These are phyloP conservation scores for Cadophora sp. DNA, from an alignment of 2,329 filamentous ascomycete species.

Conservation along the genomic window DNA sequence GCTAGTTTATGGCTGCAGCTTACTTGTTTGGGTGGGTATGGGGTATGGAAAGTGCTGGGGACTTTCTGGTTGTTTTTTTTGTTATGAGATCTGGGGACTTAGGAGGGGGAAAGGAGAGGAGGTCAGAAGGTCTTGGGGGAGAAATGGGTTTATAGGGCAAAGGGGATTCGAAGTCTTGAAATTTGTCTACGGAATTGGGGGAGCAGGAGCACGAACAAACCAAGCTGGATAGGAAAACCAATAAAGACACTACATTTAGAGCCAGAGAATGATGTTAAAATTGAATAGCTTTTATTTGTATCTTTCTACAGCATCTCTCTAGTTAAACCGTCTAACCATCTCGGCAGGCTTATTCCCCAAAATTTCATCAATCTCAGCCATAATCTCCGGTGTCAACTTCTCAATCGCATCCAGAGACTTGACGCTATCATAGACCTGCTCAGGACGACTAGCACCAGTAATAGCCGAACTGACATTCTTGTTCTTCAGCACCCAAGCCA, in stretches of 20 bases:
- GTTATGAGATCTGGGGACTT: too few species aligned
- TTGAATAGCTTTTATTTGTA: background rate
- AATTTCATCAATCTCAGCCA: constrained; percentile 65
- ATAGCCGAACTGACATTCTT: constrained; percentile 67
- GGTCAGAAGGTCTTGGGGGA: too few species aligned
- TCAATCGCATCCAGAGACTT: constrained; percentile 59
- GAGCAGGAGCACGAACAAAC: too few species aligned
- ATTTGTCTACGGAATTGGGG: too few species aligned
- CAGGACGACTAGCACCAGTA: constrained; percentile 62
- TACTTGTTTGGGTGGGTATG: too few species aligned
- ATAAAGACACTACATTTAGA: background rate
- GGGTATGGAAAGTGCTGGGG: too few species aligned
- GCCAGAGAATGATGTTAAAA: background rate
- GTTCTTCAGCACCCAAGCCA: constrained; percentile 70
- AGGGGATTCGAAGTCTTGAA: too few species aligned
- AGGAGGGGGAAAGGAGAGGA: too few species aligned
- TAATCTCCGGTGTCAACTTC: constrained; percentile 63
- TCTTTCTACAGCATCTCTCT: constrained; percentile 8
- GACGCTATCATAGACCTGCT: constrained; percentile 67
- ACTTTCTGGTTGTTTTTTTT: too few species aligned
- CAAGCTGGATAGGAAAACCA: too few species aligned
- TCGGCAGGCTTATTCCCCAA: constrained; percentile 63
- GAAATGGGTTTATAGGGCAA: too few species aligned
- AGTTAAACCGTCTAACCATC: constrained; percentile 36
- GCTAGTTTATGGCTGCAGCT: background rate